Conservation (phyloP, 1,284 basidiomycete genomes). For the Pulveroboletus sp. region DNA sequence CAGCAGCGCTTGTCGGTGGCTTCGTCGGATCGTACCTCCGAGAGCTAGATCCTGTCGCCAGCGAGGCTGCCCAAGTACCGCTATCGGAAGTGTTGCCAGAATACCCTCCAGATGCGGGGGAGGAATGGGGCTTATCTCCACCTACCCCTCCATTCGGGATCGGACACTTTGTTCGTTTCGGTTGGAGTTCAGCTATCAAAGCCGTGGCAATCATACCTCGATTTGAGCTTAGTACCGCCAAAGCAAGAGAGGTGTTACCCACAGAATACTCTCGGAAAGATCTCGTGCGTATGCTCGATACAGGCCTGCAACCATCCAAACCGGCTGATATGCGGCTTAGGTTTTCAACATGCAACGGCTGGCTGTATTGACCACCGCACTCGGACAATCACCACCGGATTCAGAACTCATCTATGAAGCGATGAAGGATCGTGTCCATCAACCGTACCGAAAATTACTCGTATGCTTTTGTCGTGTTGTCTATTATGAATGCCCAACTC, state of each 20-base stretch:
- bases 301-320: not conserved
- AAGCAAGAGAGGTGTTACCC: conserved; percentile 88
- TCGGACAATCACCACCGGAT: conserved; percentile 89
- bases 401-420: conserved; percentile 96
- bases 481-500: not conserved
- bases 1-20: conserved; percentile 94
- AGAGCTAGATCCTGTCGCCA: conserved; percentile 81
- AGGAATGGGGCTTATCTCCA: conserved; percentile 87
- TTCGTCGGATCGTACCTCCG: conserved; percentile 98
- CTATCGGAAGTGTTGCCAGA: conserved; percentile 96
- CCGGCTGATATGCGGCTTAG: conserved; percentile 45
- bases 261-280: conserved; percentile 86
- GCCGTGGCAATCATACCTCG: conserved; percentile 94
- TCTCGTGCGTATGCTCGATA: conserved; percentile 59
- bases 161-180: conserved; percentile 92
- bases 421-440: conserved; percentile 98
- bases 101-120: conserved; percentile 90
- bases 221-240: conserved; percentile 97
- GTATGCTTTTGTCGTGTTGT: conserved; percentile 46
- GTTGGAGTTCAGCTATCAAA: conserved; percentile 86
- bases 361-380: conserved; percentile 96
- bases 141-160: conserved; percentile 89
- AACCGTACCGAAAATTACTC: conserved; percentile 90
- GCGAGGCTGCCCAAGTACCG: conserved; percentile 84
- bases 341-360: conserved; percentile 98